phyloP scores from a whole-genome alignment of 768 basidiomycete genomes.

The Wakefieldia striispora region DNA sequence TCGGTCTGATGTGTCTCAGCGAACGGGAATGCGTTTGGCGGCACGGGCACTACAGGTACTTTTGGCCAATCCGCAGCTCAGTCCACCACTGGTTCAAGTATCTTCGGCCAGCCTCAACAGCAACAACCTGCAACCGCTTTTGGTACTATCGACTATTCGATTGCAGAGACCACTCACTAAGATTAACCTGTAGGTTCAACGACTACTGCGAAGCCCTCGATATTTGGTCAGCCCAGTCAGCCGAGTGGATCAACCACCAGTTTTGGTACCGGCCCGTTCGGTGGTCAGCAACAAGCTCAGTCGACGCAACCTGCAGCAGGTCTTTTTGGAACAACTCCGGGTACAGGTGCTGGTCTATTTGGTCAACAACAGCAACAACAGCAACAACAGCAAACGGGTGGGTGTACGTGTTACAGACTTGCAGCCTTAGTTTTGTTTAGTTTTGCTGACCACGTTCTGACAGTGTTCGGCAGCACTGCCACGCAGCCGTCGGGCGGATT shows the following conservation, averaged over 20 bases:
- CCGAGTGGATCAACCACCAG: slow-evolving; percentile 34
- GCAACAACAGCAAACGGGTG: slow-evolving; percentile 37
- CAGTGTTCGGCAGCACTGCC: slow-evolving; percentile 39
- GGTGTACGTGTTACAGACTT: slow-evolving; percentile 29
- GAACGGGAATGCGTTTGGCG: slow-evolving; percentile 24
- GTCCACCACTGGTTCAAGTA: slow-evolving; percentile 18
- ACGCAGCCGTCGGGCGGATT: slow-evolving; percentile 32
- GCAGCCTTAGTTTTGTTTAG: background rate
- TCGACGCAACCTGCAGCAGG: slow-evolving; percentile 23
- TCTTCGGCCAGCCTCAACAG: slow-evolving; percentile 40
- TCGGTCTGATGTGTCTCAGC: slow-evolving; percentile 6
- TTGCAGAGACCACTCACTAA: background rate
- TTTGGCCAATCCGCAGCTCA: slow-evolving; percentile 31
- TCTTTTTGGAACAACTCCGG: slow-evolving; percentile 31
- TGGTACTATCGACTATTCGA: slow-evolving; percentile 36
- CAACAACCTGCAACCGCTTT: slow-evolving; percentile 38
- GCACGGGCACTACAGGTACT: slow-evolving; percentile 15
- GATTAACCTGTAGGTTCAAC: slow-evolving; percentile 25
- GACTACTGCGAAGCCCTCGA: slow-evolving; percentile 40
- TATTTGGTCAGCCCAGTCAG: slow-evolving; percentile 50
- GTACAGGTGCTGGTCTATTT: slow-evolving; percentile 31
- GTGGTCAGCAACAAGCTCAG: slow-evolving; percentile 27
- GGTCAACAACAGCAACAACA: slow-evolving; percentile 29
- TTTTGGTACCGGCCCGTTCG: slow-evolving; percentile 34
- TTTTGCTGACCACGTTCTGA: slow-evolving; percentile 8